Conservation (phyloP, 257 asterid genomes). For the Catharanthus roseus region DNA sequence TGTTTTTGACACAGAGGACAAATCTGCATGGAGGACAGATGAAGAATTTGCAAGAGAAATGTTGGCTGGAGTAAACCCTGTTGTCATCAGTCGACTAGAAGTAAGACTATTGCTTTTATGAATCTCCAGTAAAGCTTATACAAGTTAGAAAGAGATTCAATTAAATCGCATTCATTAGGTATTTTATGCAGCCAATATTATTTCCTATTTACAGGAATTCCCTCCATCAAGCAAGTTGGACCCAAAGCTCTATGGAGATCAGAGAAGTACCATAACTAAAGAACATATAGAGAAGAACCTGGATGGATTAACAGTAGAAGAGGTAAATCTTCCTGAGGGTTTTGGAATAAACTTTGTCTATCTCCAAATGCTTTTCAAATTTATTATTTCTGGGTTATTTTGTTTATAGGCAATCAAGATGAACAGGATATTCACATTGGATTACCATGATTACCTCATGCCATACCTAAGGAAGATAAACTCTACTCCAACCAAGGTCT, state of each 20-base stretch:
- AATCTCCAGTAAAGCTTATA: background rate
- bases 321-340: background rate
- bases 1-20: constrained; percentile 32
- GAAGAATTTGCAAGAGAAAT: constrained; percentile 69
- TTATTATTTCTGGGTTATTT: background rate
- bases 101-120: constrained; percentile 21
- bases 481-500: constrained; percentile 42
- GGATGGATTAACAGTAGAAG: constrained; percentile 13
- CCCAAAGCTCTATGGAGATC: constrained; percentile 12
- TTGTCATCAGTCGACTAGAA: constrained; percentile 41
- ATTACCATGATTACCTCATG: constrained; percentile 64
- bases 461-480: constrained; percentile 60
- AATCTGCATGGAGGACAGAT: constrained; percentile 64
- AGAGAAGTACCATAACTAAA: constrained; percentile 10
- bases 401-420: constrained; percentile 40
- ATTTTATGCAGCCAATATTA: background rate
- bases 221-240: constrained; percentile 19
- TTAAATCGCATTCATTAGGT: background rate
- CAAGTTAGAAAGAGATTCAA: background rate
- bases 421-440: constrained; percentile 50
- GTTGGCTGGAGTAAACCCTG: constrained; percentile 67
- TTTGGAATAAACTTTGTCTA: background rate
- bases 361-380: background rate
- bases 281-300: constrained; percentile 16
- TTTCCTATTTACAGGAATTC: constrained; percentile 12